Conservation (phyloP, 1,284 basidiomycete genomes). For the Ganoderma meredithae region DNA sequence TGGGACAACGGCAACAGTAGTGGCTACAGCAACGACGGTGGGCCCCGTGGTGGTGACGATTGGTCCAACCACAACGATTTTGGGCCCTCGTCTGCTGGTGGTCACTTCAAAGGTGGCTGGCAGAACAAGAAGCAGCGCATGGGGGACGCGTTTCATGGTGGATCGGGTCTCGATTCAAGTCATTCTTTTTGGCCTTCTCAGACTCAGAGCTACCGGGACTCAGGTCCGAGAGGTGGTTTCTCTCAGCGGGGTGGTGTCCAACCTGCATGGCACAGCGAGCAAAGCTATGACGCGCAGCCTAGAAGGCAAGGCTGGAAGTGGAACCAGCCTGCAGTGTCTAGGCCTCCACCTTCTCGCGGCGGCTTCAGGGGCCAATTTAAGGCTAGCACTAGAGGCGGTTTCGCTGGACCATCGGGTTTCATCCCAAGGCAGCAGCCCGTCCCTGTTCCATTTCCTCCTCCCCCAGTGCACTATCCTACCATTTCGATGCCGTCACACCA, state of each 20-base stretch:
- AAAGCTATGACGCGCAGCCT: background rate
- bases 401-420: slow-evolving; percentile 2
- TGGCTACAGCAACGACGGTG: background rate
- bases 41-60: slow-evolving; percentile 3
- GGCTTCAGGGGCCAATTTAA: slow-evolving; percentile 15
- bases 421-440: slow-evolving; percentile 7
- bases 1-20: slow-evolving; percentile 21
- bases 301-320: slow-evolving; percentile 15
- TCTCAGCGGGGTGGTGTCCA: background rate
- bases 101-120: slow-evolving; percentile 12
- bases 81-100: background rate
- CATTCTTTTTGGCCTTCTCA: background rate
- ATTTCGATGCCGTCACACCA: background rate
- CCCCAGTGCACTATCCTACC: background rate
- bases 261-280: slow-evolving; percentile 12
- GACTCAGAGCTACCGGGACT: background rate
- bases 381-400: slow-evolving; percentile 24
- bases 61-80: slow-evolving; percentile 12
- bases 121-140: slow-evolving; percentile 27
- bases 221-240: background rate
- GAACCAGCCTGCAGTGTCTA: slow-evolving; percentile 14
- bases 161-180: background rate
- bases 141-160: slow-evolving; percentile 1
- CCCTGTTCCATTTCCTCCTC: slow-evolving; percentile 11
- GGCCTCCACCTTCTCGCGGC: slow-evolving; percentile 23